Evolutionary conservation across 208 protist genomes (phyloP), one percentile per base, ranked within the genome.

Genomic region (Trypanosoma boissoni): DNA sequence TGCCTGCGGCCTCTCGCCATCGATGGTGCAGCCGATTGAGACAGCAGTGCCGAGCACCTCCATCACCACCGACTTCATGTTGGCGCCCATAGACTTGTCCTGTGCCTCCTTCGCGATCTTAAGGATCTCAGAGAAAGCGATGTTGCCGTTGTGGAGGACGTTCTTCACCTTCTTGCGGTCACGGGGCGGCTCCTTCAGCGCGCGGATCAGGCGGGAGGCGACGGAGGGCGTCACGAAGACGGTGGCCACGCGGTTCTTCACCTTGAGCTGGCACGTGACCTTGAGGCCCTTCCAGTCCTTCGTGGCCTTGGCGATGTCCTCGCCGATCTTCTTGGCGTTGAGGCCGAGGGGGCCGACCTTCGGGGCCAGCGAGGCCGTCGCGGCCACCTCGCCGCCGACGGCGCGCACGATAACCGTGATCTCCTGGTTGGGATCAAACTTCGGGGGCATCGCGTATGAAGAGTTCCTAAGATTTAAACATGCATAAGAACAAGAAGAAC

Each of bases 151-250:
- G 92, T 99, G 99, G 78, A 99, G 98, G 75, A 99, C 92, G 88
- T 99, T 99, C 96, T 99, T 99, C 42, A 97, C 97, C 94, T 99
- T 99, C 95, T 99, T 99, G 85, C 98, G 94, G 80, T 99, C 98
- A 73, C 98, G 95, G 58, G 86, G 78, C 46, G 99, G 97, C 92
- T 99, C 98, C 85, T 99, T 99, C 43, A 99, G 93, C 21, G 98
- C 98, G 67, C 95, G 89, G 74, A 99, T 99, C 67, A 99, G 65
- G 23, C 99, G 90, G 28, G 98, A 92, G 18, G 98, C 89, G 2
- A 98, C 97, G 31, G 95, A 96, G 21, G 98, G 98, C 41, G 99
- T 94, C 54, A 99, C 96, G 49, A 76, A 58, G 52, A 99, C 95
- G 18, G 85, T 97, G 29, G 98, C 97, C 67, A 99, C 79, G 54